Base-by-base conservation (phyloP, 192 early-diverging fungal genomes). In the Coemansia sp. region DNA sequence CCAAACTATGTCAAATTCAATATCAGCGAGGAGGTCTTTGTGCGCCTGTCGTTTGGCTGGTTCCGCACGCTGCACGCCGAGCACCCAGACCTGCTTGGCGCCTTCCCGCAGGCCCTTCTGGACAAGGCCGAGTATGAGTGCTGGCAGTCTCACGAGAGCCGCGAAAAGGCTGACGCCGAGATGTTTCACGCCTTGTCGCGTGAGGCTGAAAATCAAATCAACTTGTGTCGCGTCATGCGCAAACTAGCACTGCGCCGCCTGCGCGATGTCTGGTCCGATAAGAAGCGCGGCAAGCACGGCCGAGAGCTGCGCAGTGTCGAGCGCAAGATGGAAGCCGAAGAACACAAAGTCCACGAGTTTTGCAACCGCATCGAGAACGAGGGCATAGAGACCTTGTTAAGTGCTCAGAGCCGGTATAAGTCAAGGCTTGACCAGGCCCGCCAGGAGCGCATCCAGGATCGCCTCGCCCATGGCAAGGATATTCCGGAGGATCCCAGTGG, bases 1-100 rank as follows among this genome's bases (percentile, higher is more conserved):
- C 90, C 90, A 0, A 85, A 75, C 71, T 85, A 90, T 40, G 87
- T 91, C 29, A 87, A 87, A 54, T 65, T 67, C 55, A 60, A 78
- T 29, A 64, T 78, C 34, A 70, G 64, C 67, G 75, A 83, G 65
- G 80, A 78, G 73, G 76, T 73, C 70, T 83, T 83, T 61, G 67
- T 83, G 46, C 55, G 65, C 20, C 42, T 83, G 69, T 66, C 80
- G 20, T 54, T 83, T 49, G 66, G 67, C 18, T 83, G 80, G 80
- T 78, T 83, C 70, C 73, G 76, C 59, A 61, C 70, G 20, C 71
- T 83, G 59, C 69, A 83, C 43, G 55, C 76, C 22, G 80, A 78
- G 61, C 80, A 83, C 51, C 80, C 80, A 0, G 80, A 83, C 43
- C 68, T 83, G 62, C 71, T 83, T 9, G 70, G 76, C 6, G 80